Conservation (phyloP, 2,329 filamentous ascomycete genomes). For the Trichophyton benhamiae region DNA sequence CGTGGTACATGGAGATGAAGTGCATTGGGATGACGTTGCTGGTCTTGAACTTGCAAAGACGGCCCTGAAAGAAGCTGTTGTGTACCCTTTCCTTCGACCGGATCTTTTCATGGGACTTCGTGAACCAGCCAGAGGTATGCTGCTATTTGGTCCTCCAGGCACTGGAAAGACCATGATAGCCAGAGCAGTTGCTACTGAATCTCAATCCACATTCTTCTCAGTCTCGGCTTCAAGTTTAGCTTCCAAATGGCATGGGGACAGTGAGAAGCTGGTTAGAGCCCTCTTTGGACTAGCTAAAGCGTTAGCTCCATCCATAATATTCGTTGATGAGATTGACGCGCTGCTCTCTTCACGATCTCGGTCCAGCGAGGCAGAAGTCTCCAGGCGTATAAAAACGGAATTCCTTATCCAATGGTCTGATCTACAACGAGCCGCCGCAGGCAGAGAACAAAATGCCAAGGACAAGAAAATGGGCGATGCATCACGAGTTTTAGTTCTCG, state of each 20-base stretch:
- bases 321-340: conserved; percentile 96
- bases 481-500: conserved; percentile 79
- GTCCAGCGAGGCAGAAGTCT: conserved; percentile 76
- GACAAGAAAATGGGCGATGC: conserved; percentile 66
- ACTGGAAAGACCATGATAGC: conserved; percentile 98
- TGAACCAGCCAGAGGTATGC: conserved; percentile 87
- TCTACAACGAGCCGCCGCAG: conserved; percentile 79
- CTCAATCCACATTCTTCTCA: conserved; percentile 88
- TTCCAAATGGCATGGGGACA: conserved; percentile 91
- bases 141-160: conserved; percentile 92
- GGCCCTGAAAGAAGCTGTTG: conserved; percentile 85
- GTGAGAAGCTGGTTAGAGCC: conserved; percentile 87
- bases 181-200: conserved; percentile 86
- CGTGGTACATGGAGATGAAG: conserved; percentile 83
- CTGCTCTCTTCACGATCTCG: conserved; percentile 72
- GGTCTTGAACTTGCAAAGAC: conserved; percentile 83
- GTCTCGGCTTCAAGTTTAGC: conserved; percentile 91
- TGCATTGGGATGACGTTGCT: conserved; percentile 88
- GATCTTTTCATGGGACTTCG: conserved; percentile 92
- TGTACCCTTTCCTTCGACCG: conserved; percentile 89
- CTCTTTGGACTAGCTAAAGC: conserved; percentile 81
- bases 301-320: conserved; percentile 89
- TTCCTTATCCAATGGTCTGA: conserved; percentile 98
- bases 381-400: conserved; percentile 88
- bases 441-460: conserved; percentile 52